A percentile compares a stretch with the other conserved stretches of the same genome.
Evolutionary conservation across 75 land plant species (phyloP).

Genomic region (Pinus albicaulis): DNA sequence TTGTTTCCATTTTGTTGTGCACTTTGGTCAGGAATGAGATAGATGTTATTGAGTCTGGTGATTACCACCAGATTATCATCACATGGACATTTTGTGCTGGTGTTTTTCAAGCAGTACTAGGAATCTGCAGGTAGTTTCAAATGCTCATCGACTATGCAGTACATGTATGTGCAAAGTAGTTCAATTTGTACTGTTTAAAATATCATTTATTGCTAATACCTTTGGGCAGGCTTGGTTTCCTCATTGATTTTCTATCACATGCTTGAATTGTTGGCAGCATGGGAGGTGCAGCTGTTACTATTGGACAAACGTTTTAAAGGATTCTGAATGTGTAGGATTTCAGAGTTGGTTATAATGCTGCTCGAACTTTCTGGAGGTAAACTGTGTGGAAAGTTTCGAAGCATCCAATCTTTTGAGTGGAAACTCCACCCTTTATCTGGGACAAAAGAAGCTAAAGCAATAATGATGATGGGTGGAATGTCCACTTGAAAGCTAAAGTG

Average conservation of each 20-base stretch:
- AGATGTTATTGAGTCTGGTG: constrained; percentile 37
- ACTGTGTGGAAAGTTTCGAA: too few species aligned
- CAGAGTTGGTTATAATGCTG: too few species aligned
- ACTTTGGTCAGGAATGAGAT: constrained; percentile 50
- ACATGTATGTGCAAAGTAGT: background rate
- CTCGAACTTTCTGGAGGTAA: too few species aligned
- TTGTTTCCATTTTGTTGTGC: constrained; percentile 68
- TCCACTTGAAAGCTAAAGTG: too few species aligned
- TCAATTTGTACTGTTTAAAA: background rate
- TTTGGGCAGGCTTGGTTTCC: constrained; percentile 67
- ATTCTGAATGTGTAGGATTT: too few species aligned
- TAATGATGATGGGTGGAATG: too few species aligned
- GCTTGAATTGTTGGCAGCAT: constrained; percentile 84
- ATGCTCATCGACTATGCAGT: too few species aligned
- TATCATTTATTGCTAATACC: constrained; percentile 14
- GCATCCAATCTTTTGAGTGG: too few species aligned
- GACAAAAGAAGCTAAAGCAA: too few species aligned
- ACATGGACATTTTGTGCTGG: constrained; percentile 84
- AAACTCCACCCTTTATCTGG: too few species aligned
- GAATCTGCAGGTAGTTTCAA: constrained; percentile 56
- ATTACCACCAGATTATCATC: constrained; percentile 42
- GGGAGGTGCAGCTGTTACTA: constrained; percentile 81
- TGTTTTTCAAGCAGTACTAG: constrained; percentile 61
- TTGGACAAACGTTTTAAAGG: too few species aligned
- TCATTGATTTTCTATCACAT: constrained; percentile 84